phyloP scores from a whole-genome alignment of 805 yeast species.

The Starmerella sp. region DNA sequence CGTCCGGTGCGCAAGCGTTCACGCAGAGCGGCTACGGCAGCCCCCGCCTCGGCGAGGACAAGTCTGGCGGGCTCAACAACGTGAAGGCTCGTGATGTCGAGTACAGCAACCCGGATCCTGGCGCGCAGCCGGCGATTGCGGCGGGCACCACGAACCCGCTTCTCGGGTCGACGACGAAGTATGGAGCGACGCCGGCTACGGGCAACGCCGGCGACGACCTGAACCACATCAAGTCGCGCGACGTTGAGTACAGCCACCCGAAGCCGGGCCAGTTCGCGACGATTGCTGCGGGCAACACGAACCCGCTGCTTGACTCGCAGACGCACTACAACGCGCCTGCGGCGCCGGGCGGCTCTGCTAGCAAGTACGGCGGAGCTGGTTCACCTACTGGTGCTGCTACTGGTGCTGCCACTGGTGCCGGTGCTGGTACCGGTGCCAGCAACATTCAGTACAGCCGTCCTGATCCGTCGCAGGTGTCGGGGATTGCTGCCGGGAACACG shows the following conservation, averaged over 20 bases:
- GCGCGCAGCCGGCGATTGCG: conserved; percentile 4
- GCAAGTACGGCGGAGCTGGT: no score
- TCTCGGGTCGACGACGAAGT: conserved; percentile 5
- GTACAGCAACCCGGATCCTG: conserved; percentile 2
- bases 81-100: conserved; percentile 3
- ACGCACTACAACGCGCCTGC: background rate
- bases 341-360: background rate
- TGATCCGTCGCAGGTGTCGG: background rate
- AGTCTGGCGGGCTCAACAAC: background rate
- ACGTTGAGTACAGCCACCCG: conserved; percentile 7
- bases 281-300: background rate
- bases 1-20: background rate
- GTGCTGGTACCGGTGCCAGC: background rate
- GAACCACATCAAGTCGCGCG: background rate
- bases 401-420: background rate
- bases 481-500: conserved; percentile 3
- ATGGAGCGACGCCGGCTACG: background rate
- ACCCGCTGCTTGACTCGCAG: conserved; percentile 5
- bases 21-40: background rate
- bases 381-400: background rate
- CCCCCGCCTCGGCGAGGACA: background rate
- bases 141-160: conserved; percentile 7
- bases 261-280: background rate
- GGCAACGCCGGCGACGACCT: background rate
- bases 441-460: conserved; percentile 7